These are phyloP conservation scores for Ajuga reptans DNA, from an alignment of 305 asterid genomes.

Conservation along the genomic window DNA sequence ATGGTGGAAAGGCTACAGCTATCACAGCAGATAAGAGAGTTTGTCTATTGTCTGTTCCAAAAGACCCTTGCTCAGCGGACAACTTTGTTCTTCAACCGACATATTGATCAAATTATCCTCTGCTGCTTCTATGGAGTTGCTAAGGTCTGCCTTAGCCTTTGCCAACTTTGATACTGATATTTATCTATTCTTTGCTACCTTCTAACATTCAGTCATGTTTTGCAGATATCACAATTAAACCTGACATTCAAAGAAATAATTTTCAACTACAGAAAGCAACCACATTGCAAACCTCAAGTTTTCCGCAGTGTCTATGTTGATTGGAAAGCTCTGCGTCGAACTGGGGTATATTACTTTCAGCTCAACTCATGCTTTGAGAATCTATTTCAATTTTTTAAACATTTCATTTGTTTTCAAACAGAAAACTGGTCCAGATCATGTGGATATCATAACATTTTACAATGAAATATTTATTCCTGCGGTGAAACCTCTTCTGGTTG, in stretches of 20 bases:
- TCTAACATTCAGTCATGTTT: conserved; percentile 17
- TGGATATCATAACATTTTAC: conserved; percentile 89
- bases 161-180: conserved; percentile 19
- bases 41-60: conserved; percentile 80
- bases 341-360: conserved; percentile 44
- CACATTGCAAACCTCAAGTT: conserved; percentile 96
- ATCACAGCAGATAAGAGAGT: conserved; percentile 75
- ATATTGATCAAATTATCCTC: conserved; percentile 90
- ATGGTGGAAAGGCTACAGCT: conserved; percentile 95
- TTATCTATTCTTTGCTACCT: conserved; percentile 2
- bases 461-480: conserved; percentile 79
- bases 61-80: conserved; percentile 76
- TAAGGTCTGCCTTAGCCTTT: conserved; percentile 44
- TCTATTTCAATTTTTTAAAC: conserved; percentile 12
- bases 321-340: conserved; percentile 50
- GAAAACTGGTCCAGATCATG: conserved; percentile 79
- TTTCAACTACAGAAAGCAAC: conserved; percentile 83
- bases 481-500: conserved; percentile 88
- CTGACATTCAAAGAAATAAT: conserved; percentile 93
- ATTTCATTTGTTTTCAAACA: conserved; percentile 31
- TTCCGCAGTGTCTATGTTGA: conserved; percentile 89
- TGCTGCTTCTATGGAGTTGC: conserved; percentile 98
- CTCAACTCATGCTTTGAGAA: neutral
- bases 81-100: conserved; percentile 72
- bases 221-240: conserved; percentile 90